Evolutionary conservation across 2,329 filamentous ascomycete genomes (phyloP), one percentile per base, ranked within the genome.

Genomic region (Arthroderma sp.): DNA sequence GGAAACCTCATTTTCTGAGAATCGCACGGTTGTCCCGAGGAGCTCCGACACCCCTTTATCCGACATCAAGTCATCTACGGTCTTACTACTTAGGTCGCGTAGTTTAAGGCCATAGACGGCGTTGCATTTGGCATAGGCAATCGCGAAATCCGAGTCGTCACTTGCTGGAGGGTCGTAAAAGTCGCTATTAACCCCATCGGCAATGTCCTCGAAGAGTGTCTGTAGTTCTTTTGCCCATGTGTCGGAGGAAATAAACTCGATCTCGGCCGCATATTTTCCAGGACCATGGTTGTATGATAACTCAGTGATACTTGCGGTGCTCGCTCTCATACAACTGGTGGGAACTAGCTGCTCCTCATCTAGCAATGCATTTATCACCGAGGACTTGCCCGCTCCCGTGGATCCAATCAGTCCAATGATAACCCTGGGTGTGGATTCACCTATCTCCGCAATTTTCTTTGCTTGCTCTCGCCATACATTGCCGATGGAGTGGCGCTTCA

Each of bases 371-470:
- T 81, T 81, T 56, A 81, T 78, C 0, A 80, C 62, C 1, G 72
- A 76, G 15, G 70, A 75, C 53, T 81, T 82, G 0, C 78, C 78
- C 1, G 73, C 71, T 0, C 77, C 77, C 0, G 78, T 81, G 44
- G 71, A 75, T 1, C 77, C 78, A 2, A 78, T 70, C 1, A 81
- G 71, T 4, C 76, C 77, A 11, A 81, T 65, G 0, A 80, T 64
- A 1, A 67, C 66, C 10, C 62, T 60, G 7, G 67, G 68, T 28
- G 57, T 61, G 1, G 52, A 54, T 15, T 58, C 59, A 4, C 64
- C 60, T 42, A 66, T 62, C 2, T 63, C 15, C 15, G 15, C 15
- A 3, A 22, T 22, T 22, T 22, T 22, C 15, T 22, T 22, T 22
- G 15, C 15, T 22, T 22, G 15, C 15, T 22, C 15, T 22, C 15